Evolutionary conservation across 495 filamentous ascomycete species (phyloP).

Genomic region (Xylaria palmicola): DNA sequence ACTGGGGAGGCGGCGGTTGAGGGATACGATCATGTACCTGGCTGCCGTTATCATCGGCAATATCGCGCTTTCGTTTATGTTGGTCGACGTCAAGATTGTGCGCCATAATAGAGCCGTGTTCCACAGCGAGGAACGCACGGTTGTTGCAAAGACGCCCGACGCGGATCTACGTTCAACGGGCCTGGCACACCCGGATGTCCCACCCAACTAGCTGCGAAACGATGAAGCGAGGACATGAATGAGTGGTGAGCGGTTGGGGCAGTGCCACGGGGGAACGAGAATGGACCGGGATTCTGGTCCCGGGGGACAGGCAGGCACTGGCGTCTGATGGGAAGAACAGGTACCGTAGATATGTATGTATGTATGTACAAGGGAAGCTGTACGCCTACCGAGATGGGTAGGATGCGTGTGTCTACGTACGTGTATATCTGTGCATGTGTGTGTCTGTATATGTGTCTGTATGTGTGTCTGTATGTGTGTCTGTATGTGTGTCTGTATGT

Average conservation of each 20-base stretch:
- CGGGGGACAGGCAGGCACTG: constrained; percentile 3
- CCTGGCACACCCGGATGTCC: constrained; percentile 11
- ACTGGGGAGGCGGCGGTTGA: constrained; percentile 44
- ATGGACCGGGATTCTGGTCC: not conserved
- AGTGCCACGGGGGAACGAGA: not conserved
- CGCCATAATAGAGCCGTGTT: constrained; percentile 28
- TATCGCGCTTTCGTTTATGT: constrained; percentile 44
- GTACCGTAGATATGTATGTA: not conserved
- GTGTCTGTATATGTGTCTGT: no score
- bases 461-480: no score
- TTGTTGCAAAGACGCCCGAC: constrained; percentile 5
- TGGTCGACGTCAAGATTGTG: constrained; percentile 32
- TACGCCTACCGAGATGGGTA: not conserved
- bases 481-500: no score
- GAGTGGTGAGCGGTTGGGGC: constrained; percentile 6
- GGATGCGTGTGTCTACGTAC: not conserved
- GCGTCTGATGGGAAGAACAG: constrained; percentile 8
- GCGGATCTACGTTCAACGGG: constrained; percentile 4
- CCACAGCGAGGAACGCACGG: constrained; percentile 16
- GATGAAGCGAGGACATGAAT: constrained; percentile 11
- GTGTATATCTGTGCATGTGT: not conserved
- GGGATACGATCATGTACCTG: constrained; percentile 42
- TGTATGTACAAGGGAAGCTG: not conserved
- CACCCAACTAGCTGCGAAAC: constrained; percentile 10
- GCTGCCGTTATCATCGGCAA: constrained; percentile 38